Base-by-base conservation (phyloP, 1,284 basidiomycete genomes). In the Leccinum solheimii region DNA sequence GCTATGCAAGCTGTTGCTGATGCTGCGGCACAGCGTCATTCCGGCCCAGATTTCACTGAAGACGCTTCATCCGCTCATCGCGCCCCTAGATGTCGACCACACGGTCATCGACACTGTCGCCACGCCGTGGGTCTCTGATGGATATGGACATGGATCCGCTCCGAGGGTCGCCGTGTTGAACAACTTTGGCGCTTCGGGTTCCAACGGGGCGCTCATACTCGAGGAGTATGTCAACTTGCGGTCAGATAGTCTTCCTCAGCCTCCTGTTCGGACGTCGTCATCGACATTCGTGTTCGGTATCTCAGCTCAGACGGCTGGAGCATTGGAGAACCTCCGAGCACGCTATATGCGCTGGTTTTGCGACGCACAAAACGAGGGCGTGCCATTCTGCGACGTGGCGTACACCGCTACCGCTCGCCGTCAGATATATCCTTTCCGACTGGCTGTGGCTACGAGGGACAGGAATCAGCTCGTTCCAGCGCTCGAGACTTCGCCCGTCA, bases 101-200 rank as follows among this genome's bases (percentile, higher is more conserved):
- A 83, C 78, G 1, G 58, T 79, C 34, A 88, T 91, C 58, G 76
- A 82, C 63, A 81, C 73, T 0, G 60, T 66, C 14, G 63, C 75
- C 0, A 66, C 70, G 0, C 67, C 75, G 2, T 90, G 88, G 87
- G 52, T 57, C 8, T 4, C 52, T 10, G 8, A 43, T 43, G n/a
- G n/a, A 19, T 11, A 43, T 43, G 5, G n/a, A 11, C 48, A 49
- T n/a, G 58, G n/a, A 10, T 68, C 76, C 13, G 67, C 72, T 3
- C 70, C 73, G 11, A 79, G 87, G 4, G 65, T 86, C 4, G 87
- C 87, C 1, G 66, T 90, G 19, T 75, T 91, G 55, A 90, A 88
- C 66, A 91, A 90, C 67, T 91, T 90, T 65, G 89, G 89, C 19
- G 88, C 88, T 0, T 80, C 88, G 21, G 89, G 89, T 0, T 89